Evolutionary conservation across 768 basidiomycete species (phyloP), one percentile per base, ranked within the genome.

Genomic region (Dioszegia hungarica): DNA sequence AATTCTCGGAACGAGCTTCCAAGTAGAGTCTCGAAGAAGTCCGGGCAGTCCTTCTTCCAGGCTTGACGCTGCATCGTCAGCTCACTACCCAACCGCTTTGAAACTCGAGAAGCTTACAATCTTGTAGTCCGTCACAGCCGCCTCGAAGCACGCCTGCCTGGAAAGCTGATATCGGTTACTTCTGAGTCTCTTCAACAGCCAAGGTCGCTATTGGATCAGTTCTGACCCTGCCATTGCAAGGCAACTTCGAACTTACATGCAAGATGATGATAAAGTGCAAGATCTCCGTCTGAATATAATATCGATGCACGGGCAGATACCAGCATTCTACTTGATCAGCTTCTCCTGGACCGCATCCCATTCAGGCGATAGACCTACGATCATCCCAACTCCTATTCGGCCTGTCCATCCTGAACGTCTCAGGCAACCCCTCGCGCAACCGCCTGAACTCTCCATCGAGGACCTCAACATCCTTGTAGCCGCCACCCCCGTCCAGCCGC

Each of bases 281-380:
- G 50, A 92, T 84, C 75, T 95, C 92, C 0, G 92, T 93, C 48
- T 88, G 84, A 53, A 95, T 82, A 39, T 94, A 82, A 77, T 89
- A 94, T 43, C 92, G 84, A 67, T 95, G 91, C 36, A 88, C 81
- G 2, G 88, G 86, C 50, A 95, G 79, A 65, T 62, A 75, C 66
- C 62, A 65, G 47, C 64, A 56, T 44, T 62, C 68, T 66, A 54
- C 19, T 6, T 19, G 17, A 38, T 51, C 49, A 20, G 24, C 28
- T 39, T 44, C 29, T 57, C 39, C 28, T 10, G 8, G 5, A 17
- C 24, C 10, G 17, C 11, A 31, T 37, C 6, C 41, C 10, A 14
- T 14, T 19, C 12, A 31, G 27, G n/a, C 17, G 41, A 82, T 89
- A 36, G 78, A 79, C 66, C 79, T 79, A 24, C 79, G 78, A 51